These are phyloP conservation scores for Pythium volutum DNA, from an alignment of 352 stramenopile genomes.

Conservation along the genomic window DNA sequence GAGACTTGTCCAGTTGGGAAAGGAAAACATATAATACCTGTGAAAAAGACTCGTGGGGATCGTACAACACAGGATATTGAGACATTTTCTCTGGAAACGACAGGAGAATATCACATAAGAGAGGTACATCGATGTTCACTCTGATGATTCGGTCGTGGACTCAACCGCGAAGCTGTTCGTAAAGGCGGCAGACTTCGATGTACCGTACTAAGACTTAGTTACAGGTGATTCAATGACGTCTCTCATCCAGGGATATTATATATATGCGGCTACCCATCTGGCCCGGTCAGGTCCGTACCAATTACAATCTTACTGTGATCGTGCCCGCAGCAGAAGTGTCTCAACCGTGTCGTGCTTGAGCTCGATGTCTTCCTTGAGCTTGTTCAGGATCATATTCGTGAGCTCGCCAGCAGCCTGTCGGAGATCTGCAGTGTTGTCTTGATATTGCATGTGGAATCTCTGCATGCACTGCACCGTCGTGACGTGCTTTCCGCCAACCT, in stretches of 20 bases:
- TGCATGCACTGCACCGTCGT: conserved; percentile 12
- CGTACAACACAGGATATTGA: too few relatives aligned
- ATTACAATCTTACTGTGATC: neutral
- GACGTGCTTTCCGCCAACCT: neutral
- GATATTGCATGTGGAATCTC: conserved; percentile 1
- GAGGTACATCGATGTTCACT: too few relatives aligned
- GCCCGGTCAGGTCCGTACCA: too few relatives aligned
- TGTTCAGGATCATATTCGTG: conserved; percentile 11
- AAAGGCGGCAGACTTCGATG: too few relatives aligned
- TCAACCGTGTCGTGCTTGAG: conserved; percentile 20
- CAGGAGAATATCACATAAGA: too few relatives aligned
- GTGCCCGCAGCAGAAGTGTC: neutral
- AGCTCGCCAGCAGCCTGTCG: neutral
- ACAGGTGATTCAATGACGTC: too few relatives aligned
- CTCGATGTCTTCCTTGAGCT: conserved; percentile 15
- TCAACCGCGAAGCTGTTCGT: too few relatives aligned
- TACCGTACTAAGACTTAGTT: too few relatives aligned
- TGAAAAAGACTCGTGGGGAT: neutral
- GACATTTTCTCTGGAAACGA: too few relatives aligned
- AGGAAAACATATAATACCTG: neutral
- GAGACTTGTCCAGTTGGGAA: neutral
- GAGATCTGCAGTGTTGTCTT: neutral
- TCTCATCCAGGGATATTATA: too few relatives aligned
- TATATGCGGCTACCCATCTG: too few relatives aligned
- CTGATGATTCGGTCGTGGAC: too few relatives aligned